These are phyloP conservation scores for Corylus americana DNA, from an alignment of 306 rosid genomes.

Conservation along the genomic window DNA sequence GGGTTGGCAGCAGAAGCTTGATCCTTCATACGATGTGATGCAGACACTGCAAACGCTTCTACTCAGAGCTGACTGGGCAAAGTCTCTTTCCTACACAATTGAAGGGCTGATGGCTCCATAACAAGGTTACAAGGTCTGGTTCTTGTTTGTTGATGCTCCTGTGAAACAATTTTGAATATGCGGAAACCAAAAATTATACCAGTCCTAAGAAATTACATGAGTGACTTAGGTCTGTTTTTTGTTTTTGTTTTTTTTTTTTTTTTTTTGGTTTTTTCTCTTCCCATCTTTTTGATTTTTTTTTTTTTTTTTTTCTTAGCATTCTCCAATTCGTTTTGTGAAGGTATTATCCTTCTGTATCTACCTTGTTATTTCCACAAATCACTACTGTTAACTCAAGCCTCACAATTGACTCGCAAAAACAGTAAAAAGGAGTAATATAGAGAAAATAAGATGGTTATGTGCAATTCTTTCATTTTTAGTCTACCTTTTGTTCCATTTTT, in stretches of 20 bases:
- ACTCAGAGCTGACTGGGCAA: conserved; percentile 95
- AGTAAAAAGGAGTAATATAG: neutral
- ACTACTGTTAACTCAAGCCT: conserved; percentile 29
- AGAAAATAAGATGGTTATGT: conserved; percentile 1
- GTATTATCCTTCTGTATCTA: conserved; percentile 28
- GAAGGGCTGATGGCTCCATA: conserved; percentile 99
- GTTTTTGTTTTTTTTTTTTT: conserved; percentile 7
- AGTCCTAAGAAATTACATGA: conserved; percentile 24
- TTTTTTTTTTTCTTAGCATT: neutral
- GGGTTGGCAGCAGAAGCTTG: conserved; percentile 99
- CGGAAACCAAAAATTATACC: conserved; percentile 30
- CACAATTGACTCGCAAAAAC: conserved; percentile 30
- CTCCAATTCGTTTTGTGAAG: conserved; percentile 14
- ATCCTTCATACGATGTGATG: conserved; percentile 90
- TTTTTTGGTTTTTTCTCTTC: neutral
- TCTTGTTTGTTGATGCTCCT: conserved; percentile 35
- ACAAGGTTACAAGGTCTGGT: conserved; percentile 12
- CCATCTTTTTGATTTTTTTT: neutral
- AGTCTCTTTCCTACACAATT: conserved; percentile 85
- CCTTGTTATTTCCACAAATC: conserved; percentile 20
- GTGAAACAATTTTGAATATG: conserved; percentile 61
- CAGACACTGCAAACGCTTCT: conserved; percentile 85
- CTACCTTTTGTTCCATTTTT: neutral
- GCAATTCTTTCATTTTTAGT: conserved; percentile 12
- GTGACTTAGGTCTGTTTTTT: conserved; percentile 10